Evolutionary conservation across 2,329 filamentous ascomycete genomes (phyloP), one percentile per base, ranked within the genome.

Genomic region (Aschersonia sp.): DNA sequence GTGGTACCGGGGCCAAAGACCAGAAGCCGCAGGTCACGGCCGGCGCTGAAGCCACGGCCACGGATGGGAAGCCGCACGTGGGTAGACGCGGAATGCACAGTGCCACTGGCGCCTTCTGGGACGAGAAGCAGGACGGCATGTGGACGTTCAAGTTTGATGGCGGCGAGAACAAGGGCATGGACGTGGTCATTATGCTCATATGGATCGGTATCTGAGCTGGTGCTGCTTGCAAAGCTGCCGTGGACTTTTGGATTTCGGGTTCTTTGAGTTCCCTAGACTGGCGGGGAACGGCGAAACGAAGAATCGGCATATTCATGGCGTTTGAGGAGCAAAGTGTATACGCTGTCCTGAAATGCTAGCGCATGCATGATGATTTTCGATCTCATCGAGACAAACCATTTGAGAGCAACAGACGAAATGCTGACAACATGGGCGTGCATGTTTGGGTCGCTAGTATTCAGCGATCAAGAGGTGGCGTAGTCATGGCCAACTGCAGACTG

Each of bases 51-150:
- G 64, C 72, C 31, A 74, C 71, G 30, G 74, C 75, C 52, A 82
- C 78, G 31, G 74, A 79, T 51, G 78, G 76, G 54, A 82, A 81
- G 68, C 74, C 77, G n/a, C 78, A 83, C 61, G 84, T 85, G 49
- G 91, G 89, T 48, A 80, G 89, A 55, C 80, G 91, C 54, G 92
- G 92, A 54, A 92, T 92, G 86, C 86, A 92, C 71, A 85, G 80
- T 64, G 85, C 86, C 29, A 85, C 84, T 43, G 86, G 85, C 45
- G 87, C 85, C 35, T 92, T 84, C 73, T 92, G 86, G 86, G 88
- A 92, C 66, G 85, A 89, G 69, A 86, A 89, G 71, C 87, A 84
- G 66, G 85, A 92, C 60, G 86, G 86, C 56, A 89, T 89, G 77
- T 92, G 84, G 84, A 88, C 80, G 57, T 89, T 84, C 72, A 92